Conservation (phyloP, 2,329 filamentous ascomycete genomes). For the Nigrograna mackinnonii region DNA sequence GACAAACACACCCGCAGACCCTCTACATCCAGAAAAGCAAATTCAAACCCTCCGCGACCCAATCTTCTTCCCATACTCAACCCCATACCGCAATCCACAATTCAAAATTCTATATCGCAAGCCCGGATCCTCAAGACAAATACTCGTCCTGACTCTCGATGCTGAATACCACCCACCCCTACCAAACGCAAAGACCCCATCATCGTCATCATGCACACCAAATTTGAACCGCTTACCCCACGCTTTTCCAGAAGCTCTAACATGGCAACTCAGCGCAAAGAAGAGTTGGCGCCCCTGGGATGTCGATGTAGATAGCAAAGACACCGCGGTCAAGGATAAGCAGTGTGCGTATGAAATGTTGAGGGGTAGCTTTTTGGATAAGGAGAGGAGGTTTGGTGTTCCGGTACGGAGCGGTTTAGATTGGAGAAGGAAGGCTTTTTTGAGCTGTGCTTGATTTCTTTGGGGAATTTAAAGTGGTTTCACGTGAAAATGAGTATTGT, state of each 20-base stretch:
- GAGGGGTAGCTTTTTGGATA: conserved; percentile 10
- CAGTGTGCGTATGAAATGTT: conserved; percentile 5
- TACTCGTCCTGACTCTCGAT: conserved; percentile 2
- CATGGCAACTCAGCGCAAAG: conserved; percentile 2
- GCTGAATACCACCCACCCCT: not conserved
- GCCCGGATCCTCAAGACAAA: not conserved
- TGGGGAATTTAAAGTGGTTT: no score
- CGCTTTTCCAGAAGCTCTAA: not conserved
- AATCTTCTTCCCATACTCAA: conserved; percentile 9
- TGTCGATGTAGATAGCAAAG: conserved; percentile 2
- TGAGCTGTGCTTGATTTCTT: conserved; percentile 6
- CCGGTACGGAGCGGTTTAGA: conserved; percentile 10
- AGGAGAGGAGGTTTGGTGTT: conserved; percentile 8
- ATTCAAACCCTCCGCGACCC: conserved; percentile 7
- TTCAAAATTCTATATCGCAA: not conserved
- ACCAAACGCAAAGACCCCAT: conserved; percentile 3
- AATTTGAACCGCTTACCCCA: not conserved
- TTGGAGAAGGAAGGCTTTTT: conserved; percentile 10
- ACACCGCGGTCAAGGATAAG: conserved; percentile 2
- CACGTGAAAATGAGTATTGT: no score
- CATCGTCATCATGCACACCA: not conserved
- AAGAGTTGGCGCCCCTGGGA: conserved; percentile 10
- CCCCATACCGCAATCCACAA: conserved; percentile 6
- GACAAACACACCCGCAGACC: not conserved
- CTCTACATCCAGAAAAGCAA: not conserved